Conservation (phyloP, 768 basidiomycete species). For the Termitomyces eurrhizus region DNA sequence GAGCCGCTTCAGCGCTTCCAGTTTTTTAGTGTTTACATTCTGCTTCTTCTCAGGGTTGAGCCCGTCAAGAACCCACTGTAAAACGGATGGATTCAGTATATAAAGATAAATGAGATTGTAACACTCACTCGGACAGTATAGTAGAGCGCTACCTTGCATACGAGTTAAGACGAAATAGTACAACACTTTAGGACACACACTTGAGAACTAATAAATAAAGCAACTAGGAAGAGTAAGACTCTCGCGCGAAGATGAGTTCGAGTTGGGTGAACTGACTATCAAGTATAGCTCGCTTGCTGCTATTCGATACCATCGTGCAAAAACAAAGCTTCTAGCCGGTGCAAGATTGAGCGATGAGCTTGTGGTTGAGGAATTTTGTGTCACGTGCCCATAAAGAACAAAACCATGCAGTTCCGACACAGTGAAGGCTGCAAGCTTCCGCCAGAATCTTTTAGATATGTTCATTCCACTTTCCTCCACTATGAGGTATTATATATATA, state of each 20-base stretch:
- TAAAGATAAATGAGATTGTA: neutral
- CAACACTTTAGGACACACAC: slow-evolving; percentile 27
- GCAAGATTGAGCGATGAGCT: neutral
- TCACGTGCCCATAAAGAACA: neutral
- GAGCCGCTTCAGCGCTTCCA: slow-evolving; percentile 65
- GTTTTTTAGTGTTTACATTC: slow-evolving; percentile 63
- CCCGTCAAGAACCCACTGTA: slow-evolving; percentile 64
- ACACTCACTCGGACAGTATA: slow-evolving; percentile 66
- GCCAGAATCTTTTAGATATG: too few species aligned
- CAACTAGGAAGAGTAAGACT: slow-evolving; percentile 33
- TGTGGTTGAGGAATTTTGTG: neutral
- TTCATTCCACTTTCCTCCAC: too few species aligned
- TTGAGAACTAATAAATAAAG: slow-evolving; percentile 48
- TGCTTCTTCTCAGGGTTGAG: slow-evolving; percentile 51
- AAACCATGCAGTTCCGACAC: too few species aligned
- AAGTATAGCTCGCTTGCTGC: slow-evolving; percentile 18
- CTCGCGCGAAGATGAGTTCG: neutral
- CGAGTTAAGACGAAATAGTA: slow-evolving; percentile 17
- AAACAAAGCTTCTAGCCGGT: neutral
- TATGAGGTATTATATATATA: too few species aligned
- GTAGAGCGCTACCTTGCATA: slow-evolving; percentile 67
- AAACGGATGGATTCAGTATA: neutral
- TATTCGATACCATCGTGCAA: slow-evolving; percentile 12
- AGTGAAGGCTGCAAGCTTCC: too few species aligned
- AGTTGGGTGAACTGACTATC: slow-evolving; percentile 14